Percentiles rank a stretch among this genome's conserved stretches.
These are phyloP conservation scores for Phylloporus arenicola DNA, from an alignment of 768 basidiomycete species.

Conservation along the genomic window DNA sequence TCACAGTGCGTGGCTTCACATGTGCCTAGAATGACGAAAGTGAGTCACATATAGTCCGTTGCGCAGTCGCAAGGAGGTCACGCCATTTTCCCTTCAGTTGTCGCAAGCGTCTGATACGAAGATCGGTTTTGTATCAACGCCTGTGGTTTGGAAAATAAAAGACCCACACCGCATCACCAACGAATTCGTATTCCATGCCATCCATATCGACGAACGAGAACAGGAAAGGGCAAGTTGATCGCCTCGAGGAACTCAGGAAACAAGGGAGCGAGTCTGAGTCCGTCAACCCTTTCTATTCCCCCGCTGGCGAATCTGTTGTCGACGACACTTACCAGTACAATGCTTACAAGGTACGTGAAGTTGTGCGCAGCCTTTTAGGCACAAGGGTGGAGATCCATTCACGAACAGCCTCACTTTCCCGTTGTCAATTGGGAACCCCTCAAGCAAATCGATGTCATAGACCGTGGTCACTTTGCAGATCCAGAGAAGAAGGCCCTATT, in stretches of 20 bases:
- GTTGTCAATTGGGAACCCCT: constrained; percentile 61
- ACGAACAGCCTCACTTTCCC: constrained; percentile 56
- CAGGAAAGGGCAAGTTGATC: constrained; percentile 17
- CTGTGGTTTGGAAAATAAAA: not conserved
- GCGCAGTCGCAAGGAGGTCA: constrained; percentile 7
- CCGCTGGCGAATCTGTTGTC: constrained; percentile 45
- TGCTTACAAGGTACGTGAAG: constrained; percentile 48
- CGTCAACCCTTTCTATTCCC: constrained; percentile 68
- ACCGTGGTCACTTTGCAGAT: constrained; percentile 66
- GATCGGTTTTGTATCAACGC: constrained; percentile 10
- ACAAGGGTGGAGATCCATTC: not conserved
- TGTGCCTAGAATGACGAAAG: constrained; percentile 7
- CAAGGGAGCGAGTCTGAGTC: constrained; percentile 18
- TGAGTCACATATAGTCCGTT: constrained; percentile 12
- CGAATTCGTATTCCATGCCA: constrained; percentile 37
- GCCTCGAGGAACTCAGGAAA: constrained; percentile 23
- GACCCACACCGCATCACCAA: not conserved
- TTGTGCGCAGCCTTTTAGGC: not conserved
- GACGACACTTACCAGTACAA: constrained; percentile 50
- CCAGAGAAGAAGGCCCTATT: constrained; percentile 62
- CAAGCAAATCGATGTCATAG: constrained; percentile 50
- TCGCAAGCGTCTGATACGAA: constrained; percentile 5
- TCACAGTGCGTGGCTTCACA: too few species aligned
- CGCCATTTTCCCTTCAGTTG: constrained; percentile 13
- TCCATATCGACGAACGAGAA: constrained; percentile 43